Conservation (phyloP, 225 moss, liverwort and hornwort species). For the Physcomitrium patens region DNA sequence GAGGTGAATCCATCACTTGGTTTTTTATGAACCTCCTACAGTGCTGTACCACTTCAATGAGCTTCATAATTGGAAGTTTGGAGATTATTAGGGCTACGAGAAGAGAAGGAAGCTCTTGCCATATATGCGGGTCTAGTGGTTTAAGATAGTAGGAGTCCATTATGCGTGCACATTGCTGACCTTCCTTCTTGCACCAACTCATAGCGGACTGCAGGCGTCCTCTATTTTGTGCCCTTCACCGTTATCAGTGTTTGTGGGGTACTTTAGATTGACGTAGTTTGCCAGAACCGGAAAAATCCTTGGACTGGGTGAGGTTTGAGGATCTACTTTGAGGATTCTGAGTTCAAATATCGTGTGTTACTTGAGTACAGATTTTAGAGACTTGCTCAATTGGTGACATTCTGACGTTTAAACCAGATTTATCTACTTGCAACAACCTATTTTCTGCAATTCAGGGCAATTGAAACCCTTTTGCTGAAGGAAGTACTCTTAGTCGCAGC, state of each 20-base stretch:
- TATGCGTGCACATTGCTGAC: constrained; percentile 18
- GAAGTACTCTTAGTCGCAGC: constrained; percentile 3
- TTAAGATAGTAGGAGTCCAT: constrained; percentile 30
- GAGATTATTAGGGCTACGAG: constrained; percentile 41
- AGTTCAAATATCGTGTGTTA: constrained; percentile 17
- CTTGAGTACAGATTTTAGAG: constrained; percentile 2
- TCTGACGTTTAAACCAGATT: constrained; percentile 4
- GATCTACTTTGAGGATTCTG: constrained; percentile 6
- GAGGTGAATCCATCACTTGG: constrained; percentile 44
- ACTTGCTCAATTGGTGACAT: constrained; percentile 5
- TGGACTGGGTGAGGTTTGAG: constrained; percentile 24
- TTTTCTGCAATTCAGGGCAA: constrained; percentile 11
- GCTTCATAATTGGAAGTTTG: constrained; percentile 49
- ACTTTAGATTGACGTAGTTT: constrained; percentile 7
- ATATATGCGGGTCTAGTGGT: constrained; percentile 26
- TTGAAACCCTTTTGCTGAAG: background rate
- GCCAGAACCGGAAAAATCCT: background rate
- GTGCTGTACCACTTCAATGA: constrained; percentile 43
- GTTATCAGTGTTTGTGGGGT: constrained; percentile 5
- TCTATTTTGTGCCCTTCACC: background rate
- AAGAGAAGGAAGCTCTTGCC: constrained; percentile 49
- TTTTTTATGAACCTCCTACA: constrained; percentile 44
- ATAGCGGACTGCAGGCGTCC: constrained; percentile 14
- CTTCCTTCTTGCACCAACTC: constrained; percentile 28
- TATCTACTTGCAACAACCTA: background rate